Percentiles rank a stretch among this genome's conserved stretches.
These are phyloP conservation scores for Epichloe bromicola DNA, from an alignment of 2,329 filamentous ascomycete genomes.

Conservation along the genomic window DNA sequence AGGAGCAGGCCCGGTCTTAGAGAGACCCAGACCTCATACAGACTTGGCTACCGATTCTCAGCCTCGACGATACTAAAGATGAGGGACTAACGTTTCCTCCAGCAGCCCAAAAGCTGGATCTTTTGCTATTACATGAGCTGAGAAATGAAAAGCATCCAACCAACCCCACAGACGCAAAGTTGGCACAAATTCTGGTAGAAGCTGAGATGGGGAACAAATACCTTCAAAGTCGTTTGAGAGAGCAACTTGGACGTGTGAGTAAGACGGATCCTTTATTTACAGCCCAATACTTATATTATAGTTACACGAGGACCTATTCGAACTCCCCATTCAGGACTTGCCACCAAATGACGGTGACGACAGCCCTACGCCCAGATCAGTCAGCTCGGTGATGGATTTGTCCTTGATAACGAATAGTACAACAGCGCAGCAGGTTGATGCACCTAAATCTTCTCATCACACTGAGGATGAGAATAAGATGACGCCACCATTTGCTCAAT, in stretches of 20 bases:
- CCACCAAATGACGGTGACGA: background rate
- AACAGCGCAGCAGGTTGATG: background rate
- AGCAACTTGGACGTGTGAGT: background rate
- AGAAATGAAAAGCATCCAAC: background rate
- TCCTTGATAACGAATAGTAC: background rate
- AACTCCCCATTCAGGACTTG: background rate
- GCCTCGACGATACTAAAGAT: conserved; percentile 3
- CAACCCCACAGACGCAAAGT: background rate
- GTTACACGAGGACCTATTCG: conserved; percentile 2
- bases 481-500: background rate
- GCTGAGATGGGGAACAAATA: background rate
- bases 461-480: background rate
- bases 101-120: background rate
- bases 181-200: conserved; percentile 1
- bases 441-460: background rate
- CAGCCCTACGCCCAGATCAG: background rate
- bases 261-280: background rate
- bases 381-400: background rate
- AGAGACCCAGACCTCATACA: conserved; percentile 4
- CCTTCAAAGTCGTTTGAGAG: background rate
- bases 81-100: conserved; percentile 4
- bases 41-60: conserved; percentile 5
- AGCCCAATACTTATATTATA: background rate
- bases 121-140: conserved; percentile 4
- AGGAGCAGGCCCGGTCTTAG: conserved; percentile 1